phyloP scores from a whole-genome alignment of 1,284 basidiomycete genomes.

The Naganishia albida region DNA sequence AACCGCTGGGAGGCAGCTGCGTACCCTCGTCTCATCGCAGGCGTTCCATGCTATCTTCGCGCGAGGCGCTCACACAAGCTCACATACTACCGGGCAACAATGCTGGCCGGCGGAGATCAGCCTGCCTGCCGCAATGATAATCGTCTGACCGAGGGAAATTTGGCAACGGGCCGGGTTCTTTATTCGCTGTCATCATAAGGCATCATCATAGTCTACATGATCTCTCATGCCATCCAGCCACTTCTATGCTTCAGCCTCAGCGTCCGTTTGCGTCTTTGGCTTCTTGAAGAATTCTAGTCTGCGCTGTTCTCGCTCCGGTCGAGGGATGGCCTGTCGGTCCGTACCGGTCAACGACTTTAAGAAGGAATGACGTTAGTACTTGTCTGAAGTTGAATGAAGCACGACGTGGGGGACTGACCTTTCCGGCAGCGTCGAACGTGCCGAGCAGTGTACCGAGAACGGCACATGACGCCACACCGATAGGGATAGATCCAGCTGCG shows the following conservation, averaged over 20 bases:
- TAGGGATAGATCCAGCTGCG: conserved; percentile 77
- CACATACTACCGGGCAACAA: too few relatives aligned
- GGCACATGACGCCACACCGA: conserved; percentile 77
- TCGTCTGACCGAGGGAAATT: too few relatives aligned
- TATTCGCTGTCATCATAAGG: background rate
- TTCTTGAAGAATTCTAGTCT: conserved; percentile 58
- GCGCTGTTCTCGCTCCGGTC: conserved; percentile 55
- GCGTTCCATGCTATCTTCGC: too few relatives aligned
- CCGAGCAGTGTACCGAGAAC: conserved; percentile 79
- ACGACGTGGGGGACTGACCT: conserved; percentile 42
- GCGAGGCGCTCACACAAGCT: too few relatives aligned
- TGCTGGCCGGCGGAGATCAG: too few relatives aligned
- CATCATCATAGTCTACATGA: background rate
- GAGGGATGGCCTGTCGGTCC: conserved; percentile 44
- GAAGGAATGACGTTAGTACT: conserved; percentile 16
- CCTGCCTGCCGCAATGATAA: too few relatives aligned
- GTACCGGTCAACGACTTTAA: conserved; percentile 46
- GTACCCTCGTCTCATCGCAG: too few relatives aligned
- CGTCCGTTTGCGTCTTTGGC: conserved; percentile 36
- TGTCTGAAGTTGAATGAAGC: too few relatives aligned
- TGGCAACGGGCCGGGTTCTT: too few relatives aligned
- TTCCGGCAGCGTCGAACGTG: conserved; percentile 78
- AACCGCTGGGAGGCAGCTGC: too few relatives aligned
- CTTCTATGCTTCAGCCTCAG: conserved; percentile 6
- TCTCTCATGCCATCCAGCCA: background rate